These are phyloP conservation scores for Madurella fahalii DNA, from an alignment of 2,329 filamentous ascomycete species.

Conservation along the genomic window DNA sequence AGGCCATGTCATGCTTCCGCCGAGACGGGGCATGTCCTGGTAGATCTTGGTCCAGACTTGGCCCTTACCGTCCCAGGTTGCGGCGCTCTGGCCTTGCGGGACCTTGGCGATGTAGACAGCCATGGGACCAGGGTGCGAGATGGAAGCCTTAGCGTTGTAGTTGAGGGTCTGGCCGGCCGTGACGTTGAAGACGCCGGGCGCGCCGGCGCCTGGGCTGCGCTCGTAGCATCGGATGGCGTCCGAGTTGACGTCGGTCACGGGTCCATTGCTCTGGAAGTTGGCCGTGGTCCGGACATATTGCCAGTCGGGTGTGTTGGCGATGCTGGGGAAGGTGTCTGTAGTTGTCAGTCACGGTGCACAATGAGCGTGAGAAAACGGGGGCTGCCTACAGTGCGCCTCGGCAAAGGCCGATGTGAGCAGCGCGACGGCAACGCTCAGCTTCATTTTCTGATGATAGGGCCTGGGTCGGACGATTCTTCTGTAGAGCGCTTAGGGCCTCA, in stretches of 20 bases:
- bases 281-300: constrained; percentile 44
- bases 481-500: not conserved
- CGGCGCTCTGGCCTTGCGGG: constrained; percentile 35
- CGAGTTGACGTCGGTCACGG: constrained; percentile 45
- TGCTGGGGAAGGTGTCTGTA: constrained; percentile 40
- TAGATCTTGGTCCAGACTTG: constrained; percentile 44
- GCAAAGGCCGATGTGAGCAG: constrained; percentile 27
- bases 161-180: constrained; percentile 42
- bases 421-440: constrained; percentile 23
- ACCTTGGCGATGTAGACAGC: constrained; percentile 40
- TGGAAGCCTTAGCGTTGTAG: constrained; percentile 40
- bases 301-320: constrained; percentile 41
- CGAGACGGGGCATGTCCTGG: constrained; percentile 38
- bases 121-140: constrained; percentile 41
- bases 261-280: constrained; percentile 47
- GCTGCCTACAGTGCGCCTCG: constrained; percentile 37
- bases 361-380: not conserved
- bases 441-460: constrained; percentile 22
- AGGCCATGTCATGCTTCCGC: constrained; percentile 38
- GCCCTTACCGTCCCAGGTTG: constrained; percentile 36
- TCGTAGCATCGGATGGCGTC: constrained; percentile 50
- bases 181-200: constrained; percentile 39
- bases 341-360: not conserved
- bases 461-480: not conserved
- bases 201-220: constrained; percentile 36